phyloP scores from a whole-genome alignment of 805 yeast species.

The Metschnikowia colocasiae region DNA sequence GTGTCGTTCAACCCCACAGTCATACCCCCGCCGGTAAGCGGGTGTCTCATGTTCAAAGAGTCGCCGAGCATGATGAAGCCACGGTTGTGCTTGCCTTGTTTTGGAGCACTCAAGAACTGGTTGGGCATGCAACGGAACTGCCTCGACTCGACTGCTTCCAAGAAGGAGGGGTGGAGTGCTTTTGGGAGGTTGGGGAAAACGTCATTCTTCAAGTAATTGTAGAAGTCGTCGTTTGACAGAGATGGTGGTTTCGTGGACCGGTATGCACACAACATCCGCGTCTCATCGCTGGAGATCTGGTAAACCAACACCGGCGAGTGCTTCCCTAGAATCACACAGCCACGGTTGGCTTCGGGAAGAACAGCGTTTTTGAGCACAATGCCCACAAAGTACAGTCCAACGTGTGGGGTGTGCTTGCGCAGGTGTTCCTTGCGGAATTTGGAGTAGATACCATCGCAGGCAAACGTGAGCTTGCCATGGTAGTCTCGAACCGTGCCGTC shows the following conservation, averaged over 20 bases:
- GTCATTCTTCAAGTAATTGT: constrained; percentile 52
- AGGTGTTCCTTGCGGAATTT: constrained; percentile 77
- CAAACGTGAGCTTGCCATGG: constrained; percentile 62
- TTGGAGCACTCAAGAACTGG: constrained; percentile 78
- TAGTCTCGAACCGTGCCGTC: constrained; percentile 30
- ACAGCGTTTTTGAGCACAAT: constrained; percentile 68
- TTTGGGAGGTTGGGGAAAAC: constrained; percentile 72
- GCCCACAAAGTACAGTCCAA: constrained; percentile 86
- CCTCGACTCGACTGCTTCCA: constrained; percentile 50
- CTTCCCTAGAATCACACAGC: constrained; percentile 84
- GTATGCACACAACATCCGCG: constrained; percentile 87
- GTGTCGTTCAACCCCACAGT: constrained; percentile 93
- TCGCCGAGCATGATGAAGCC: constrained; percentile 89
- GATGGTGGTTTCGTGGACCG: constrained; percentile 73
- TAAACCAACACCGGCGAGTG: constrained; percentile 88
- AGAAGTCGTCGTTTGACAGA: constrained; percentile 50
- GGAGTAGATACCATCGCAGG: constrained; percentile 93
- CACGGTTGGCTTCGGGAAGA: constrained; percentile 72
- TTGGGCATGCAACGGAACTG: constrained; percentile 88
- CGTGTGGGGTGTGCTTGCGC: constrained; percentile 56
- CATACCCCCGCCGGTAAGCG: constrained; percentile 99
- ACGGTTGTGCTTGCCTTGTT: constrained; percentile 49
- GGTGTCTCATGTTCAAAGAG: constrained; percentile 96
- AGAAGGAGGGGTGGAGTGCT: constrained; percentile 61
- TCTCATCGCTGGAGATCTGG: constrained; percentile 77